Conservation (phyloP, 257 asterid genomes). For the Nicotiana benthamiana region DNA sequence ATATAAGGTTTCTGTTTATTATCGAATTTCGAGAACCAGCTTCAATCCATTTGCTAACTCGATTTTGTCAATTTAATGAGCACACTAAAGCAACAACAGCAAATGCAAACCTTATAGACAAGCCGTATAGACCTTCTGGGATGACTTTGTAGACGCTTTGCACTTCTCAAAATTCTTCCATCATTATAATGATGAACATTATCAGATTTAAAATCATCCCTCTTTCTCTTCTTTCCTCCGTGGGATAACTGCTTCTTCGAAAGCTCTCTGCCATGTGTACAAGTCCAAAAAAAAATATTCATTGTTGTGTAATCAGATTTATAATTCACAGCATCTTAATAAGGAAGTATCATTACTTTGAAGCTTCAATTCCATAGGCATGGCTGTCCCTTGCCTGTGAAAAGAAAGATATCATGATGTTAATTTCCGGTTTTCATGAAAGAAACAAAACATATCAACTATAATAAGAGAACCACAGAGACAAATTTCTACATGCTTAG, state of each 20-base stretch:
- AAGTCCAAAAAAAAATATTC: not conserved
- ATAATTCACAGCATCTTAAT: not conserved
- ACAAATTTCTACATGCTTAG: not conserved
- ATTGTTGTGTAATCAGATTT: not conserved
- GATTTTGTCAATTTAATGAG: not conserved
- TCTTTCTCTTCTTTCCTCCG: conserved; percentile 13
- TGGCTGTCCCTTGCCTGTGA: conserved; percentile 6
- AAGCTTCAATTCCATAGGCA: not conserved
- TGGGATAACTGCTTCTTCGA: not conserved
- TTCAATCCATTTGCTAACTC: not conserved
- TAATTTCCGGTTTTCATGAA: not conserved
- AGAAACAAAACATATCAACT: not conserved
- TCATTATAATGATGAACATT: not conserved
- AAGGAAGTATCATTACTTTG: conserved; percentile 12
- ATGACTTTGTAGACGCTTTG: conserved; percentile 1
- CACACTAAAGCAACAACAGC: not conserved
- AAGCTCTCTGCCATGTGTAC: conserved; percentile 3
- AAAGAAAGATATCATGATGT: not conserved
- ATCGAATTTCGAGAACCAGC: not conserved
- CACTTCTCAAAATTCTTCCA: conserved; percentile 22
- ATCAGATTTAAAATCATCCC: not conserved
- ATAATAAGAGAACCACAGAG: not conserved
- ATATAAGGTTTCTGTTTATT: not conserved
- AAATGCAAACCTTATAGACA: conserved; percentile 7
- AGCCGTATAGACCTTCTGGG: conserved; percentile 19